These are phyloP conservation scores for Penicillium sp. DNA, from an alignment of 2,329 filamentous ascomycete species.

Conservation along the genomic window DNA sequence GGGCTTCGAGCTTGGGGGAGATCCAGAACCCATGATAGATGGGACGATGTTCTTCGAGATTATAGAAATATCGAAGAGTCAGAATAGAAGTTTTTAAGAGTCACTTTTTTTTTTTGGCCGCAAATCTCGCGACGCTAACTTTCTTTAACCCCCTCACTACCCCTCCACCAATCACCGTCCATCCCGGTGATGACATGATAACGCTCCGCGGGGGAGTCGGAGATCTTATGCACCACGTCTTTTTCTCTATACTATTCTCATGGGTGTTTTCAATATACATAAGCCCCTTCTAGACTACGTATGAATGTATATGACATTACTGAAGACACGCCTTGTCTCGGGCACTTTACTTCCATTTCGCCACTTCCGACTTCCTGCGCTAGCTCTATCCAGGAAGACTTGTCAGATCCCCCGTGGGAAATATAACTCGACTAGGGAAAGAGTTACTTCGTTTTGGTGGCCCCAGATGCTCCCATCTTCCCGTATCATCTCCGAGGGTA, in stretches of 20 bases:
- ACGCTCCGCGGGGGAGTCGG: background rate
- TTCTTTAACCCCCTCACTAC: conserved; percentile 9
- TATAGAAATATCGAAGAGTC: background rate
- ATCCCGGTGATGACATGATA: conserved; percentile 7
- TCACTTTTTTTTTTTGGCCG: conserved; percentile 4
- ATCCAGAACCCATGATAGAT: conserved; percentile 49
- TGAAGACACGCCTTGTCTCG: background rate
- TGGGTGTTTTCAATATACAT: too few species aligned
- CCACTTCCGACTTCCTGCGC: background rate
- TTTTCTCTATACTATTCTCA: too few species aligned
- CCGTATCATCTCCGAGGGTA: background rate
- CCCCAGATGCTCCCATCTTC: background rate
- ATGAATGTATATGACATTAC: too few species aligned
- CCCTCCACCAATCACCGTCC: conserved; percentile 2
- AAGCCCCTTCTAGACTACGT: too few species aligned
- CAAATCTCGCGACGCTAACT: conserved; percentile 7
- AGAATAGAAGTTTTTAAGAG: background rate
- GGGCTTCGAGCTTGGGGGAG: conserved; percentile 49
- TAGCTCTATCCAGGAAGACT: background rate
- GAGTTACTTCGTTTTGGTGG: background rate
- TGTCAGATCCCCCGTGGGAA: background rate
- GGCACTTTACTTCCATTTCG: background rate
- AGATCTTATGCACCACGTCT: background rate
- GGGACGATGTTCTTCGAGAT: background rate
- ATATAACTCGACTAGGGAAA: background rate